These are phyloP conservation scores for Phragmites australis DNA, from an alignment of 176 grass and related monocot species.

Conservation along the genomic window DNA sequence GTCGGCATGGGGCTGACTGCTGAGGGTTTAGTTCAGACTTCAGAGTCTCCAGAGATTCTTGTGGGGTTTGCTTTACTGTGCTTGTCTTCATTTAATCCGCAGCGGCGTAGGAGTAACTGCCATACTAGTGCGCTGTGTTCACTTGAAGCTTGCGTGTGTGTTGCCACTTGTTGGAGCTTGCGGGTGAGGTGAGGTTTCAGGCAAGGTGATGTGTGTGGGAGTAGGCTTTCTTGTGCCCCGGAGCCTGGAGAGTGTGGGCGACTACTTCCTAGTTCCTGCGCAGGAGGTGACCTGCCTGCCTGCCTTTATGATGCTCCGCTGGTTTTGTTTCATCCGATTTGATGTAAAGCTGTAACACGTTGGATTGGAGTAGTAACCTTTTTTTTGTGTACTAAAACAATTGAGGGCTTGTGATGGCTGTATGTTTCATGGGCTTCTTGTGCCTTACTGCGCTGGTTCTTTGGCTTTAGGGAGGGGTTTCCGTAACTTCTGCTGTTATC, in stretches of 20 bases:
- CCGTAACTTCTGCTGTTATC: slow-evolving; percentile 29
- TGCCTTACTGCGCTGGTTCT: background rate
- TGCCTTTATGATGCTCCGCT: slow-evolving; percentile 30
- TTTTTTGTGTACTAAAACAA: slow-evolving; percentile 25
- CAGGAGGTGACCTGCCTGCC: slow-evolving; percentile 22
- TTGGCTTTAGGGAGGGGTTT: slow-evolving; percentile 30
- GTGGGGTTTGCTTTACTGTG: slow-evolving; percentile 29
- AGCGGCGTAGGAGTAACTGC: slow-evolving; percentile 7
- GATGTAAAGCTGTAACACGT: slow-evolving; percentile 30
- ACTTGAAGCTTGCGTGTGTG: slow-evolving; percentile 21
- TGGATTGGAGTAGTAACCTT: background rate
- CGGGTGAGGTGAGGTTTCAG: background rate
- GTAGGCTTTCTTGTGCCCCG: slow-evolving; percentile 34
- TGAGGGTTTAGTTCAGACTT: too few relatives aligned
- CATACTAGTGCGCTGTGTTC: background rate
- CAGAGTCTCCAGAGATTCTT: slow-evolving; percentile 1
- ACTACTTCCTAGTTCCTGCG: background rate
- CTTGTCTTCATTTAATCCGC: slow-evolving; percentile 37
- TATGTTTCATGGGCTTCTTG: slow-evolving; percentile 28
- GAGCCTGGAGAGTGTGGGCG: background rate
- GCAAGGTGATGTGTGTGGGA: slow-evolving; percentile 34
- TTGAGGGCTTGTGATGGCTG: slow-evolving; percentile 29
- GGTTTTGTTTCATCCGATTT: slow-evolving; percentile 36
- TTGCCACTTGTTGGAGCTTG: slow-evolving; percentile 8
- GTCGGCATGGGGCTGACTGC: background rate